Base-by-base conservation (phyloP, 352 stramenopile species). In the Phytophthora hibernalis region DNA sequence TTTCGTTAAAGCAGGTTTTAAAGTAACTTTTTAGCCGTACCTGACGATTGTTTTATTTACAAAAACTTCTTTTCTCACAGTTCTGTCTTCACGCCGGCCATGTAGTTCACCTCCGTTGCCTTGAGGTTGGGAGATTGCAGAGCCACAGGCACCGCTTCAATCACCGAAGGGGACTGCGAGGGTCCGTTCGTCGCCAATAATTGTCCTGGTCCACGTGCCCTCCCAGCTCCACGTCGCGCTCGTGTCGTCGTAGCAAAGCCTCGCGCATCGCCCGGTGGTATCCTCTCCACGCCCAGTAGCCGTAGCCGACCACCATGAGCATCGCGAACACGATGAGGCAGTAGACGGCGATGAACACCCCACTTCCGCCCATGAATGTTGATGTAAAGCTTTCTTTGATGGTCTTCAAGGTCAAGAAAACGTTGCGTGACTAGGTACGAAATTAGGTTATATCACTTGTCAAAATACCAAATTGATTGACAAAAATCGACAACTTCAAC, bases 281-380 rank as follows among this genome's bases (percentile, higher is more conserved):
- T 6, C 50, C 54, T 26, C 42, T 53, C 68, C 68, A 79, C 13
- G 59, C 47, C 54, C 55, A 72, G 59, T 71, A 76, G 31, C 62
- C 50, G 35, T 74, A 71, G 3, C 61, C 47, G 5, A 52, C 55
- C 26, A 70, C 60, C 21, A 67, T 20, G n/a, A 79, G 45, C 68
- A 76, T 69, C n/a, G 47, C 68, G 15, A 74, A 50, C 37, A 79
- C 38, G n/a, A 71, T 44, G 16, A 79, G 38, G 62, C 68, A 76
- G 48, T 79, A 79, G 9, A 75, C 56, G 18, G 61, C 48, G 48
- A 72, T 58, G 66, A 69, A 78, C 42, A 49, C 66, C 22, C 52
- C 56, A 33, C 51, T 65, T 12, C 53, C 40, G 48, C 59, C 47
- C 47, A 69, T 73, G n/a, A 24, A 15, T 47, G 11, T 26, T 47